phyloP scores from a whole-genome alignment of 345 rosid genomes.

The Dipteronia dyeriana region DNA sequence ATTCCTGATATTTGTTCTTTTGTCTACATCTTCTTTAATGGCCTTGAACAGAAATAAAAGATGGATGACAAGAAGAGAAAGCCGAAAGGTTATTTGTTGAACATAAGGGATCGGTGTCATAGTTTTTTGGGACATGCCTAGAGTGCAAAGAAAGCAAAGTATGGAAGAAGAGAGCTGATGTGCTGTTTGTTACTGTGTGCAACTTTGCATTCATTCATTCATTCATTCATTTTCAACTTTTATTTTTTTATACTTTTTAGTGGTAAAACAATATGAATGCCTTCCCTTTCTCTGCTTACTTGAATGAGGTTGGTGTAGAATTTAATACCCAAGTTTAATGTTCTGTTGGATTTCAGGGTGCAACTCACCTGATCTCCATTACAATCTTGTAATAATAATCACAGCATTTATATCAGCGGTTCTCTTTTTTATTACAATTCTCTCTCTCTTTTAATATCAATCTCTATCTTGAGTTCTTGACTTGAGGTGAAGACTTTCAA shows the following conservation, averaged over 20 bases:
- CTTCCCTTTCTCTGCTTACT: background rate
- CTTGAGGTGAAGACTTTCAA: too few species aligned
- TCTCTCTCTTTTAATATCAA: too few species aligned
- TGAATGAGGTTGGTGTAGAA: conserved; percentile 31
- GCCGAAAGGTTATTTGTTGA: conserved; percentile 28
- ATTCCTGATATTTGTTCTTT: background rate
- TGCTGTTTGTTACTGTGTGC: background rate
- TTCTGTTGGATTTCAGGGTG: conserved; percentile 13
- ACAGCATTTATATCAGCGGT: background rate
- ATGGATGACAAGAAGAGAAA: conserved; percentile 18
- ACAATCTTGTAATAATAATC: background rate
- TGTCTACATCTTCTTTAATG: background rate
- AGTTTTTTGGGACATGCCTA: conserved; percentile 41
- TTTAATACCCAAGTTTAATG: conserved; percentile 25
- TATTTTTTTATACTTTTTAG: background rate
- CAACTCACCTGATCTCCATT: conserved; percentile 7
- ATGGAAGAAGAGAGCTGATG: conserved; percentile 3
- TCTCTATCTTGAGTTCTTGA: too few species aligned
- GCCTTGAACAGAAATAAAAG: background rate
- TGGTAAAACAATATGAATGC: background rate
- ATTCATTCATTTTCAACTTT: background rate
- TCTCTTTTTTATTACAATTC: background rate
- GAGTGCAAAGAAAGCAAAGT: conserved; percentile 69
- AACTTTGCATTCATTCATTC: too few species aligned
- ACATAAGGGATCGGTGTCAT: conserved; percentile 26